Percentiles rank a stretch among this genome's conserved stretches.
Conservation (phyloP, 2,329 filamentous ascomycete species). For the Calycina marina region DNA sequence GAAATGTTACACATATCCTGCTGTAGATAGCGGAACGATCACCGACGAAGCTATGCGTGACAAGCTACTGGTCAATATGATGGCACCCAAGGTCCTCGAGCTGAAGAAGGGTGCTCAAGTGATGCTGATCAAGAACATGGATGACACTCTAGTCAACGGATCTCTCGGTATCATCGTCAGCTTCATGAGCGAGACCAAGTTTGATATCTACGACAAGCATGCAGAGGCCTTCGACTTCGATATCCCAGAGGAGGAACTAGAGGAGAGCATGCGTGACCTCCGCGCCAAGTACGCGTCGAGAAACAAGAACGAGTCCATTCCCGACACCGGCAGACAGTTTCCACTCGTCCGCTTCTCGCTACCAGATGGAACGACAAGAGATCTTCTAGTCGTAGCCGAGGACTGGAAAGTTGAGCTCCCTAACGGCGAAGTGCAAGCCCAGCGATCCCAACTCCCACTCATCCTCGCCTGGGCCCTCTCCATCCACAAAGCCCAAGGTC, state of each 20-base stretch:
- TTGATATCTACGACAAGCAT: conserved; percentile 40
- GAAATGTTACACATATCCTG: conserved; percentile 51
- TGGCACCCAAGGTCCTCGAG: conserved; percentile 70
- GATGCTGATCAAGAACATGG: conserved; percentile 99
- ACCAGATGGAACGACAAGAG: conserved; percentile 60
- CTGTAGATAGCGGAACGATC: conserved; percentile 57
- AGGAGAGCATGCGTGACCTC: conserved; percentile 26
- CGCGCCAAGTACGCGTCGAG: conserved; percentile 29
- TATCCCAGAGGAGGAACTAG: conserved; percentile 30
- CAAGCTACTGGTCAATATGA: conserved; percentile 74
- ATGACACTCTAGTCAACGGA: conserved; percentile 85
- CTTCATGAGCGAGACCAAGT: conserved; percentile 60
- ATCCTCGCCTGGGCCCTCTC: conserved; percentile 95
- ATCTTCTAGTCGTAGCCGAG: conserved; percentile 72
- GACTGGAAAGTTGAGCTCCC: conserved; percentile 97
- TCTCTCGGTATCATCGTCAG: conserved; percentile 74
- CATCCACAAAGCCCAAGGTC: conserved; percentile 95
- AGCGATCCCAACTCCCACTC: conserved; percentile 67
- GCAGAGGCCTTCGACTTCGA: conserved; percentile 38
- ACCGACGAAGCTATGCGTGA: conserved; percentile 54
- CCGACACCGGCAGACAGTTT: conserved; percentile 42
- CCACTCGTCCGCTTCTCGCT: conserved; percentile 76
- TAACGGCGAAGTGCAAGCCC: conserved; percentile 83
- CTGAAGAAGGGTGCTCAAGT: conserved; percentile 90
- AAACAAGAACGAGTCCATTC: conserved; percentile 24